Base-by-base conservation (phyloP, 176 grass and related monocot species). In the Musa itinerans region DNA sequence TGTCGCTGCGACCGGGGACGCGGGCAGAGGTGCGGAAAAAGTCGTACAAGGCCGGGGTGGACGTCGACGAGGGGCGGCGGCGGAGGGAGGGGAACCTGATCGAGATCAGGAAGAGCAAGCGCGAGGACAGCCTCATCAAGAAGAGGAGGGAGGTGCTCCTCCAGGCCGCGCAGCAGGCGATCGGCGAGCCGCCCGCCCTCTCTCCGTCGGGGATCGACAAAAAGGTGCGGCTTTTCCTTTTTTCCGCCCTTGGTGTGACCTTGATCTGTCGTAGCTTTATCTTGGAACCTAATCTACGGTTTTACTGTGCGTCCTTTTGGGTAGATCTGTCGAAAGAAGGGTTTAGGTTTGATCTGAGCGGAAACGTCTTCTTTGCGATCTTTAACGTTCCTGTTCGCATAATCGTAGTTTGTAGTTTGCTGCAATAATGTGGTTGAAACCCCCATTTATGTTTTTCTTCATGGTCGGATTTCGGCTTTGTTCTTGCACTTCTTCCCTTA, bases 91-190 rank as follows among this genome's bases (percentile, higher is more conserved):
- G 78, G 54, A 72, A 78, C 17, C 78, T 92, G 66, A 72, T 92
- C 82, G 86, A 75, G 50, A 83, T 96, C 72, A 80, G 92, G 52
- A 85, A 88, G 75, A 64, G 72, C 51, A 80, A 85, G 19, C 92
- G 92, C 66, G 79, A 92, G 23, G 80, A 83, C 53, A 82, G 79
- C 54, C 85, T 96, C 63, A 71, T 85, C 89, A 96, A 96, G 85
- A 82, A 86, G 64, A 82, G 93, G 79, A 87, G 87, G 63, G 80
- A 83, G 65, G 84, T 76, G 0, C 34, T 73, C 81, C 6, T n/a
- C 48, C 52, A 74, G 1, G 56, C 48, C 57, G 65, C 76, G 22
- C 11, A 73, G 9, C 54, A 68, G 5, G 3, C 57, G 13, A 1
- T 65, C 49, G 25, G 71, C 75, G 81, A 85, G 11, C 12, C 55